Base-by-base conservation (phyloP, 2,329 filamentous ascomycete species). In the Colletotrichum sp. region DNA sequence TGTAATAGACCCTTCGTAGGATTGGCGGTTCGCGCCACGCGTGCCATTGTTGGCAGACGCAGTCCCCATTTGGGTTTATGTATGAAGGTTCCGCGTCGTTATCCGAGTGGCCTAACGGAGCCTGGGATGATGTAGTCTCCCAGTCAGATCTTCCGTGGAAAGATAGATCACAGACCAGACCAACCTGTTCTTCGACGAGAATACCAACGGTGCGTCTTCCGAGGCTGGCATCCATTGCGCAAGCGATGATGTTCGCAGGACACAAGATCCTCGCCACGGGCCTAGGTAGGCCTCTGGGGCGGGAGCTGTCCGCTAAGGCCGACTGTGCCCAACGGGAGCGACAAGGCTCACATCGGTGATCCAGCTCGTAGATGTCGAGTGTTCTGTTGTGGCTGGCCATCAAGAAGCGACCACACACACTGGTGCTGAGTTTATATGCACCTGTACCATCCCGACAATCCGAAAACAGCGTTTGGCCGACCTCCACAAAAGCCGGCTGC, bases 161-260 rank as follows among this genome's bases (percentile, higher is more conserved):
- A 64, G 82, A 82, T 13, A 93, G 82, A 67, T 94, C 90, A 79
- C 89, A 93, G 1, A 94, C 87, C 80, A 94, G 87, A 6, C 91
- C 92, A 80, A 91, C 86, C 4, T 92, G 88, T 8, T 90, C 91
- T 77, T 91, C 88, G 63, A 94, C 85, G 10, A 94, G 84, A 34
- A 90, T 88, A 18, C 91, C 92, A 68, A 94, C 85, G 8, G 90
- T 87, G 78, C 90, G 87, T 59, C 88, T 86, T 10, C 89, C 85
- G 4, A 86, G 88, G 6, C 89, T 92, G 0, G 90, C 91, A 80
- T 94, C 91, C 88, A 94, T 92, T 77, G 90, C 91, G 79, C 91
- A 90, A 5, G 89, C 88, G 8, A 94, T 81, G 4, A 94, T 89
- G 13, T 60, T 85, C 18, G 87, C 85, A 15, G 91, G 91, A 78